Evolutionary conservation across 257 asterid genomes (phyloP).

Genomic region (Solanum virginianum): DNA sequence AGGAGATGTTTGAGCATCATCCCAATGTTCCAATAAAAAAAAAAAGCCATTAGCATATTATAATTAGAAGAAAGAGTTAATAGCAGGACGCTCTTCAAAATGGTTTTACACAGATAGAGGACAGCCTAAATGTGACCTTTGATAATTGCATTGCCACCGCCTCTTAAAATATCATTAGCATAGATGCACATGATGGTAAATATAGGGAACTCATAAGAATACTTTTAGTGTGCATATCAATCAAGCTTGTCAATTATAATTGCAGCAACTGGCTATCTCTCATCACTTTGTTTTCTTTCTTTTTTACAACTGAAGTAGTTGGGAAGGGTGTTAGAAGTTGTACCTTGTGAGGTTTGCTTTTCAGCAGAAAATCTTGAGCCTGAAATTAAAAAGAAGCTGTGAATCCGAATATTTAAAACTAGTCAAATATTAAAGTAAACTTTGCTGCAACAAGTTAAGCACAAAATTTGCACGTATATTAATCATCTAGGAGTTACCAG

Average conservation of each 20-base stretch:
- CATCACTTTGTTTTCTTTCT: background rate
- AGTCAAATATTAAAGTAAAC: background rate
- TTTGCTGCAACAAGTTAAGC: background rate
- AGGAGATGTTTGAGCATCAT: background rate
- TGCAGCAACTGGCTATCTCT: background rate
- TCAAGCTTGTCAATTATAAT: background rate
- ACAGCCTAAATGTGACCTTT: background rate
- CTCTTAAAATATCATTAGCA: background rate
- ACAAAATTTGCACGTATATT: background rate
- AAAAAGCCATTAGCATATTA: background rate
- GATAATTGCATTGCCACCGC: background rate
- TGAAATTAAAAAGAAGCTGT: conserved; percentile 18
- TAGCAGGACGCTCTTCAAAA: background rate
- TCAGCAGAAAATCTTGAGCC: conserved; percentile 67
- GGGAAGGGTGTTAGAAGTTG: background rate
- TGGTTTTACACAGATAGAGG: background rate
- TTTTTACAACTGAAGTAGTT: background rate
- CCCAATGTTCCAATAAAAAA: background rate
- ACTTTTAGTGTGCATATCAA: background rate
- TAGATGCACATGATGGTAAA: background rate
- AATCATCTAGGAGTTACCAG: background rate
- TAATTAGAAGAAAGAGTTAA: background rate
- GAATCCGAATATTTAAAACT: background rate
- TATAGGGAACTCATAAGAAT: background rate
- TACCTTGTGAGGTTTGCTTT: conserved; percentile 93